Percentiles rank a stretch among this genome's conserved stretches.
These are phyloP conservation scores for Carpinus viminea DNA, from an alignment of 306 rosid genomes.

Conservation along the genomic window DNA sequence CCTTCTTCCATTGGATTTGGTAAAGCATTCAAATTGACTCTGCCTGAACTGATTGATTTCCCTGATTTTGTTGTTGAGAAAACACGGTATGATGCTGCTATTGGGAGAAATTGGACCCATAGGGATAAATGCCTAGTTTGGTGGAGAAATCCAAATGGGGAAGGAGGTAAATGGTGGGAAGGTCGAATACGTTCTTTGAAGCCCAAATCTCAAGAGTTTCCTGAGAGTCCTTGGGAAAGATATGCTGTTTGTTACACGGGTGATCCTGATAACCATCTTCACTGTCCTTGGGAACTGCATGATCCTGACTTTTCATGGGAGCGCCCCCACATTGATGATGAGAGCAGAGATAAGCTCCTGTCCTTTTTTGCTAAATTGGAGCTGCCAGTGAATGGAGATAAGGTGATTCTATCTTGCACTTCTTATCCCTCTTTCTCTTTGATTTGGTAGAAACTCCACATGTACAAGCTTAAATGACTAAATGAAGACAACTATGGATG, in stretches of 20 bases:
- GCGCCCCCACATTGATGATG: constrained; percentile 57
- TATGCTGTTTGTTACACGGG: constrained; percentile 48
- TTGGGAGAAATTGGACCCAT: constrained; percentile 65
- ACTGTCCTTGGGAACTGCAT: constrained; percentile 86
- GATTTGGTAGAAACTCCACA: not conserved
- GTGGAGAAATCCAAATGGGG: constrained; percentile 67
- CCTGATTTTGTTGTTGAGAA: constrained; percentile 85
- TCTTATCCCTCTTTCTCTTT: not conserved
- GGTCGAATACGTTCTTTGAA: constrained; percentile 51
- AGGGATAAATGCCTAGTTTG: constrained; percentile 78
- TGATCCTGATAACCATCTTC: constrained; percentile 52
- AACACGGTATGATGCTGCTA: constrained; percentile 66
- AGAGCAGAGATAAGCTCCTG: constrained; percentile 66
- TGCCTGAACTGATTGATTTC: constrained; percentile 70
- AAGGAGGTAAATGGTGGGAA: constrained; percentile 72
- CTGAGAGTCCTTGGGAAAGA: constrained; percentile 90
- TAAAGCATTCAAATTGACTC: constrained; percentile 50
- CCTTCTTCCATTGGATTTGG: constrained; percentile 49
- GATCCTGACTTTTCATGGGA: constrained; percentile 55
- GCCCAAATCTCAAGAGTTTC: constrained; percentile 64
- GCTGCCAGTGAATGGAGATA: constrained; percentile 39
- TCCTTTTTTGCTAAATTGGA: constrained; percentile 51
- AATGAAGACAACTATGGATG: constrained; percentile 7
- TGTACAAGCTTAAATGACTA: constrained; percentile 4
- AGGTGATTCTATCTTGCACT: constrained; percentile 13